Base-by-base conservation (phyloP, 2,329 filamentous ascomycete species). In the Cordyceps javanica region DNA sequence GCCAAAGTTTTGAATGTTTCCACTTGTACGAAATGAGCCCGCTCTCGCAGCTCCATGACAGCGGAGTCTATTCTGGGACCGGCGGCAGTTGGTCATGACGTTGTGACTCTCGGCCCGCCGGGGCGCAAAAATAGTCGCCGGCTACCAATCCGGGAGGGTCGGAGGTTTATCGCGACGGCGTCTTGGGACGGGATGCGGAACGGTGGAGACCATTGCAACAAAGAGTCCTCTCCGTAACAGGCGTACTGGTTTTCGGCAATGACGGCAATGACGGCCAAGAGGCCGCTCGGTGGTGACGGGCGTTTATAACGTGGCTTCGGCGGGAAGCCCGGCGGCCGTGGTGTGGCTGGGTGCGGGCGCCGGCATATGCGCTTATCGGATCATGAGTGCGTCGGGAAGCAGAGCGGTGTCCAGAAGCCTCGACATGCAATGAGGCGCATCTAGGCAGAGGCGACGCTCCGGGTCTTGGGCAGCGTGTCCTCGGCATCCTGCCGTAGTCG, bases 1-100 rank as follows among this genome's bases (percentile, higher is more conserved):
- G 34, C 13, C n/a, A 21, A 25, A 28, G 50, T 46, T 46, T 54
- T 44, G 41, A 34, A 26, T 14, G 8, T n/a, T 16, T 36, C 41
- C 13, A 39, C 6, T 32, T 41, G n/a, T 32, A 28, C n/a, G 16
- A 36, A 16, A n/a, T 21, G 41, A 55, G 30, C 16, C 52, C 39
- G 52, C 53, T 39, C 30, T 55, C 44, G 53, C 53, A 48, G 32
- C 23, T 45, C 21, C 30, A 2, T n/a, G n/a, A 7, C n/a, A 38
- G 32, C 53, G 53, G 53, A 48, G 42, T 32, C 21, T 48, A 13
- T 30, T 55, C 53, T 55, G 38, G 30, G 30, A 30, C 42, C 32
- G 53, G 42, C 41, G 53, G 25, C 3, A 14, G 26, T 5, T 36
- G 9, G 42, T 34, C 30, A 55, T 55, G 53, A 55, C 53, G 53